A percentile compares a stretch with the other conserved stretches of the same genome.
These are phyloP conservation scores for Penicillium subrubescens DNA, from an alignment of 495 filamentous ascomycete species.

Conservation along the genomic window DNA sequence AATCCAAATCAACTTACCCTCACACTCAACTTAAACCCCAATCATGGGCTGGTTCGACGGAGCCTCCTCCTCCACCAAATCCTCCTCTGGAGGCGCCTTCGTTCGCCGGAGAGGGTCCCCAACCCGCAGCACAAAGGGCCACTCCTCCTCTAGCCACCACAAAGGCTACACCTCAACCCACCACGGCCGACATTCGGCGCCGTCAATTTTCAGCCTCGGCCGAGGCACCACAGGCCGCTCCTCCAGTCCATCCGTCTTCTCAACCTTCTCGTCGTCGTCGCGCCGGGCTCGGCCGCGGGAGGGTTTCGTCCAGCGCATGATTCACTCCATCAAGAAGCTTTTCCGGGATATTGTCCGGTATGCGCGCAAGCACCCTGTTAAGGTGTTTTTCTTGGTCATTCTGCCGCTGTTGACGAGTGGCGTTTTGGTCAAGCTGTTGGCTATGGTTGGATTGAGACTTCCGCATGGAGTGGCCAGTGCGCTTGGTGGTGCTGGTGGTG, in stretches of 20 bases:
- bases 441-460: slow-evolving; percentile 73
- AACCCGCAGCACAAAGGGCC: slow-evolving; percentile 36
- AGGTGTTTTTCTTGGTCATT: slow-evolving; percentile 81
- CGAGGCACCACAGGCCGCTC: slow-evolving; percentile 43
- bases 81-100: slow-evolving; percentile 24
- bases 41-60: slow-evolving; percentile 57
- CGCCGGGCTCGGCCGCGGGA: slow-evolving; percentile 69
- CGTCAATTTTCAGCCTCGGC: slow-evolving; percentile 56
- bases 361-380: slow-evolving; percentile 75
- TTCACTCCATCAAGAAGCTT: slow-evolving; percentile 70
- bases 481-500: slow-evolving; percentile 46
- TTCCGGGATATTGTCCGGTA: slow-evolving; percentile 75
- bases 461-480: slow-evolving; percentile 62
- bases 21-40: background rate
- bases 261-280: slow-evolving; percentile 55
- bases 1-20: background rate
- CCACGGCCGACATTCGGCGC: slow-evolving; percentile 45
- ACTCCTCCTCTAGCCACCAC: slow-evolving; percentile 8
- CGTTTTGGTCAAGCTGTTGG: slow-evolving; percentile 69
- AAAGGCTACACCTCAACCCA: slow-evolving; percentile 40
- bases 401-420: slow-evolving; percentile 84
- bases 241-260: slow-evolving; percentile 52
- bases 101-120: slow-evolving; percentile 40
- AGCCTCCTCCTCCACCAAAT: slow-evolving; percentile 27
- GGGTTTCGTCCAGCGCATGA: slow-evolving; percentile 70